Evolutionary conservation across 345 rosid species (phyloP).

Genomic region (Eutrema heterophyllum): DNA sequence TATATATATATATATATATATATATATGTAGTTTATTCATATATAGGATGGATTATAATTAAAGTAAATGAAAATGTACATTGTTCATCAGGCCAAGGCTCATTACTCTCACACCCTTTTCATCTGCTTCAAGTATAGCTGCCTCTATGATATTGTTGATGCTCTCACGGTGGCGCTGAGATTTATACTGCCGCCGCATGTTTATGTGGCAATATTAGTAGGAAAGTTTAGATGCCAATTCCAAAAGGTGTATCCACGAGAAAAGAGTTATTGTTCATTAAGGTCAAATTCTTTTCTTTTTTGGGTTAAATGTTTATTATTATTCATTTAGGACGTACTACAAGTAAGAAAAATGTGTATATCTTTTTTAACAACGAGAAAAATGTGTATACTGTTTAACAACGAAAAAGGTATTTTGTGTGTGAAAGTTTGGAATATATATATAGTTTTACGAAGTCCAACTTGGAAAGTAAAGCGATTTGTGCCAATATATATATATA

Average conservation of each 20-base stretch:
- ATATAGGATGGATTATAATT: not conserved
- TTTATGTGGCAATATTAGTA: not conserved
- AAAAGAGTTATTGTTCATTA: not conserved
- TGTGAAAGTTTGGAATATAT: not conserved
- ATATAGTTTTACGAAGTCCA: not conserved
- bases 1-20: not conserved
- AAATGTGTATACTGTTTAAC: too few relatives aligned
- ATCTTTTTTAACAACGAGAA: too few relatives aligned
- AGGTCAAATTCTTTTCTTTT: not conserved
- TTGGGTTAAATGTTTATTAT: not conserved
- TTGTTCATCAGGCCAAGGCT: constrained; percentile 59
- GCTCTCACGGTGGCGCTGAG: constrained; percentile 33
- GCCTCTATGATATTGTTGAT: constrained; percentile 49
- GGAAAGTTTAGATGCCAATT: not conserved
- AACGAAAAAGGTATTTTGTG: too few relatives aligned
- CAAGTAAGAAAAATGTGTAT: too few relatives aligned
- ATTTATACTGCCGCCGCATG: constrained; percentile 34
- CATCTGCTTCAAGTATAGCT: constrained; percentile 47
- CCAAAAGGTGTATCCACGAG: not conserved
- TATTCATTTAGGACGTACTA: not conserved
- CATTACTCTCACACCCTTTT: constrained; percentile 48
- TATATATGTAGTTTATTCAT: too few relatives aligned
- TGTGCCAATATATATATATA: not conserved
- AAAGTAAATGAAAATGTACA: constrained; percentile 26
- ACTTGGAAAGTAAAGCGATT: not conserved